Evolutionary conservation across 1,284 basidiomycete genomes (phyloP), one percentile per base, ranked within the genome.

Genomic region (Xerocomus nothofagi): DNA sequence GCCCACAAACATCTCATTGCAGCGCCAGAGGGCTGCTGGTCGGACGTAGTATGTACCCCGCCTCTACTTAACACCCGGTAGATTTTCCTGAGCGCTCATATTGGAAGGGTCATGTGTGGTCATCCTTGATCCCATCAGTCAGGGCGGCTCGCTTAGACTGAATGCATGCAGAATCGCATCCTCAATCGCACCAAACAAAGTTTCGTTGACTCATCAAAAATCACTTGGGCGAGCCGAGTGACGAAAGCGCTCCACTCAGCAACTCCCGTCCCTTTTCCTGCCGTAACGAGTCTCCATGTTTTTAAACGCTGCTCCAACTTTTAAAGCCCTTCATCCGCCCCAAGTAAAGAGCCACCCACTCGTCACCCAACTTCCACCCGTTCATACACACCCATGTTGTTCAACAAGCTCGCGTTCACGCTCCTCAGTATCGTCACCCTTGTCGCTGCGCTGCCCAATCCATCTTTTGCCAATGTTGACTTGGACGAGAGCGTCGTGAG

Each of bases 331-430:
- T 26, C 38, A 14, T 14, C 39, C 23, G n/a, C 39, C 14, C 9
- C 6, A 3, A 27, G 10, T 7, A 27, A 26, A 26, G 26, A 26
- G 11, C 26, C 26, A 27, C 26, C 26, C 26, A 27, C 9, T 27
- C 26, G 3, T 29, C 6, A 7, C 14, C 10, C 34, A 30, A 6
- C 32, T 10, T n/a, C 11, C 18, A 15, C 15, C 23, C 27, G 8
- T 17, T 24, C 17, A n/a, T 18, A 20, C n/a, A n/a, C n/a, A n/a
- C n/a, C n/a, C 44, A 57, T 56, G 50, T 20, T 54, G 24, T 41
- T 54, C 44, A 55, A 47, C 31, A 55, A 51, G 36, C 20, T 56
- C 18, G 33, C 51, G 18, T 27, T 55, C 10, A 14, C 23, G 2
- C 31, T 56, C 20, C 34, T 58, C 3, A 20, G 51, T 23, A 21